Percentiles rank a stretch among this genome's conserved stretches.
Evolutionary conservation across 2,329 filamentous ascomycete species (phyloP).

Genomic region (Decorospora gaudefroyi): DNA sequence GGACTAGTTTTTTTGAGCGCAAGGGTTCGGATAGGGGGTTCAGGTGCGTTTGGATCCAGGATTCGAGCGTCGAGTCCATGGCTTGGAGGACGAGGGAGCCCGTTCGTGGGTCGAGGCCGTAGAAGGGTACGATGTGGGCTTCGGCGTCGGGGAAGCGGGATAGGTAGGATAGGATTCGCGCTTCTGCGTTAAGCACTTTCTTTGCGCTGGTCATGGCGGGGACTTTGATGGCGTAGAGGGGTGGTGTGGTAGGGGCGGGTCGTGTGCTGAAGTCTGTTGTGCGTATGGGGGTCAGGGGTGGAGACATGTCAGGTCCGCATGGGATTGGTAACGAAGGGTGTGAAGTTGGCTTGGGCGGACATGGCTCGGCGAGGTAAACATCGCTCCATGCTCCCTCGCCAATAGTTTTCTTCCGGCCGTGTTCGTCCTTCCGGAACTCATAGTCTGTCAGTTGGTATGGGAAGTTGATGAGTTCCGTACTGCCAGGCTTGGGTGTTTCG

Average conservation of each 20-base stretch:
- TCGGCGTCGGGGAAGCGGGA: conserved; percentile 29
- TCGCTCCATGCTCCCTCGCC: conserved; percentile 46
- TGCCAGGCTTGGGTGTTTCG: conserved; percentile 24
- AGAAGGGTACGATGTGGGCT: conserved; percentile 40
- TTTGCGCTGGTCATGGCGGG: conserved; percentile 39
- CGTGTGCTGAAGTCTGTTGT: conserved; percentile 24
- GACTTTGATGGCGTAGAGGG: conserved; percentile 44
- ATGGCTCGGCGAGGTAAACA: conserved; percentile 42
- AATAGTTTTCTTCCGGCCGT: conserved; percentile 35
- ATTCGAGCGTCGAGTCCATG: conserved; percentile 42
- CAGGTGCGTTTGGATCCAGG: conserved; percentile 37
- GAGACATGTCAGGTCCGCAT: conserved; percentile 21
- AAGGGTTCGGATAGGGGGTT: conserved; percentile 30
- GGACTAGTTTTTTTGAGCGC: conserved; percentile 45
- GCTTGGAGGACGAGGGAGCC: conserved; percentile 41
- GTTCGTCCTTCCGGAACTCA: conserved; percentile 26
- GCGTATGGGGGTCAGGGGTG: conserved; percentile 37
- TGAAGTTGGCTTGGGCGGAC: conserved; percentile 18
- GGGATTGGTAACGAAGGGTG: conserved; percentile 1
- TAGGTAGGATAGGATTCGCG: conserved; percentile 41
- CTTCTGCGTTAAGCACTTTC: conserved; percentile 40
- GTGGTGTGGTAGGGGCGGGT: conserved; percentile 15
- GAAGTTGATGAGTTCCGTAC: conserved; percentile 31
- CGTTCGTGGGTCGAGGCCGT: conserved; percentile 39
- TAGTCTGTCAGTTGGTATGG: conserved; percentile 36